Evolutionary conservation across 1,284 basidiomycete species (phyloP).

Genomic region (Rhizopogon hawkerae): DNA sequence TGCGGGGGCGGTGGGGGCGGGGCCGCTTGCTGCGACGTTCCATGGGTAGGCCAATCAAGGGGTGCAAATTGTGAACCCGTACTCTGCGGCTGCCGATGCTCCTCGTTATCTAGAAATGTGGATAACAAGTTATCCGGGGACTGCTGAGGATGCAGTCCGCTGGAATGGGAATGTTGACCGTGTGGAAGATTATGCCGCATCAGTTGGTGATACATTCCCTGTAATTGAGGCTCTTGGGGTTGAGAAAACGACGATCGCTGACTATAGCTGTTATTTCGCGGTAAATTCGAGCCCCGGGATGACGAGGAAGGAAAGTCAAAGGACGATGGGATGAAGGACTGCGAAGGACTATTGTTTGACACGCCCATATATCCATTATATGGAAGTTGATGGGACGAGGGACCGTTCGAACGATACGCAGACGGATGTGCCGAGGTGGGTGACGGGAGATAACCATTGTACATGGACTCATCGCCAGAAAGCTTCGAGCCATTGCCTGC

Average conservation of each 20-base stretch:
- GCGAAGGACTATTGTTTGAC: conserved; percentile 17
- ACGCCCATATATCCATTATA: conserved; percentile 21
- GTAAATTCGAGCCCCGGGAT: conserved; percentile 14
- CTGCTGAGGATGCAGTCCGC: conserved; percentile 5
- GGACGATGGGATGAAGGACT: conserved; percentile 18
- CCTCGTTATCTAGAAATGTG: conserved; percentile 22
- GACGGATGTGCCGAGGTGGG: conserved; percentile 23
- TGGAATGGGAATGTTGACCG: conserved; percentile 15
- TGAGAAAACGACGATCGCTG: conserved; percentile 21
- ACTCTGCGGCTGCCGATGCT: conserved; percentile 17
- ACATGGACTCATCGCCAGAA: conserved; percentile 22
- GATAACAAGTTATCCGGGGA: conserved; percentile 22
- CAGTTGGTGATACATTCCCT: conserved; percentile 25
- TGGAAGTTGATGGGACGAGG: conserved; percentile 19
- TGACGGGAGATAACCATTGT: conserved; percentile 25
- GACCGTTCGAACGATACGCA: conserved; percentile 24
- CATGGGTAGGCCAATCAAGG: conserved; percentile 26
- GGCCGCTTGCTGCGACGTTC: conserved; percentile 13
- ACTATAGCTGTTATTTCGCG: conserved; percentile 15
- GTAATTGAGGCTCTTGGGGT: conserved; percentile 23
- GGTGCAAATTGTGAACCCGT: conserved; percentile 20
- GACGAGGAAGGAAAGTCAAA: conserved; percentile 26
- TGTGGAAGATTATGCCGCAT: conserved; percentile 23
- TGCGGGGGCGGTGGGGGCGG: conserved; percentile 9
- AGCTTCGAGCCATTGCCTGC: conserved; percentile 20